Conservation (phyloP, 2,329 filamentous ascomycete species). For the Talaromyces sp. region DNA sequence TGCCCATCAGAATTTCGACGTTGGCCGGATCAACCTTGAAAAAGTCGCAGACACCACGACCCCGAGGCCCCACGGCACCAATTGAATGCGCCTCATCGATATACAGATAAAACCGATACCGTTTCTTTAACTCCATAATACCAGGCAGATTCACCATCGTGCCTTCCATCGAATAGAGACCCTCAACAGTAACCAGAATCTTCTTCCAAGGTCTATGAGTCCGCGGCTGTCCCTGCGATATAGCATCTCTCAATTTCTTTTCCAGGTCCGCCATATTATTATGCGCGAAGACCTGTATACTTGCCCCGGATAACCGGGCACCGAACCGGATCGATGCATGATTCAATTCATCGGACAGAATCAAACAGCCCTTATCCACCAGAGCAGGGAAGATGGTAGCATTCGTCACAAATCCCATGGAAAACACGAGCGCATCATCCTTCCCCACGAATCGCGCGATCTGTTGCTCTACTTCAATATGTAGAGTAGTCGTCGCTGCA, state of each 20-base stretch:
- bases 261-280: slow-evolving; percentile 88
- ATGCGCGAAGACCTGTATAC: slow-evolving; percentile 92
- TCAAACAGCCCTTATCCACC: slow-evolving; percentile 82
- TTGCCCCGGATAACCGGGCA: slow-evolving; percentile 81
- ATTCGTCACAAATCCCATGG: slow-evolving; percentile 96
- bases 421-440: slow-evolving; percentile 88
- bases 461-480: slow-evolving; percentile 79
- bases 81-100: slow-evolving; percentile 94
- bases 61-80: slow-evolving; percentile 81
- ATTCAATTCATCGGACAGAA: slow-evolving; percentile 93
- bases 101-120: slow-evolving; percentile 93
- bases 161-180: slow-evolving; percentile 96
- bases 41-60: slow-evolving; percentile 91
- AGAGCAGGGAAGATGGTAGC: slow-evolving; percentile 88
- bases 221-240: slow-evolving; percentile 89
- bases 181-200: slow-evolving; percentile 90
- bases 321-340: slow-evolving; percentile 94
- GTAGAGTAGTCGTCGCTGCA: slow-evolving; percentile 76
- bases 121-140: slow-evolving; percentile 76
- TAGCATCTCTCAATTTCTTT: slow-evolving; percentile 76
- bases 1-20: slow-evolving; percentile 94
- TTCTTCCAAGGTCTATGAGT: slow-evolving; percentile 98
- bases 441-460: slow-evolving; percentile 89
- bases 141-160: slow-evolving; percentile 93
- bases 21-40: slow-evolving; percentile 81